Percentiles rank a stretch among this genome's conserved stretches.
phyloP scores from a whole-genome alignment of 169 alveolate species.

The Cryptosporidium felis region DNA sequence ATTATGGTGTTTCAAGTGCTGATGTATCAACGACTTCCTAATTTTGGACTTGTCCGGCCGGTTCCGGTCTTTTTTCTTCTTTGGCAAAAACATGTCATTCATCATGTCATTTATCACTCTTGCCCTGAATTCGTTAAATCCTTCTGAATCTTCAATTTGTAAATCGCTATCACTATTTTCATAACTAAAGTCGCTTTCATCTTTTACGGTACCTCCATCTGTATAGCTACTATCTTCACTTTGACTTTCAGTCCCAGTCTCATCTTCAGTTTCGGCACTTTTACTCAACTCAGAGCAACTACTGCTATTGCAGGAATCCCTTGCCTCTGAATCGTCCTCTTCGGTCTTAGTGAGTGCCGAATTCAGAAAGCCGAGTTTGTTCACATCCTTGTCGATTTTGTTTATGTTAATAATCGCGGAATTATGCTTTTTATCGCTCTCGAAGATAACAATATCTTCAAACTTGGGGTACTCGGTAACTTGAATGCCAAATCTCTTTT shows the following conservation, averaged over 20 bases:
- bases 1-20: constrained; percentile 29
- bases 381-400: constrained; percentile 79
- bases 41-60: background rate
- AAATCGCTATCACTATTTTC: background rate
- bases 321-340: constrained; percentile 36
- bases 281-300: background rate
- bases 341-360: constrained; percentile 53
- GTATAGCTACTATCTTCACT: background rate
- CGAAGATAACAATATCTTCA: constrained; percentile 58
- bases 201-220: constrained; percentile 3
- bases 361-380: constrained; percentile 78
- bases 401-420: constrained; percentile 77
- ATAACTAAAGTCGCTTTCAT: background rate
- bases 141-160: background rate
- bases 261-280: constrained; percentile 49
- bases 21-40: constrained; percentile 4
- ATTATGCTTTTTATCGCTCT: constrained; percentile 38
- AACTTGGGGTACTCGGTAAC: constrained; percentile 89
- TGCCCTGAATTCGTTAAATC: background rate
- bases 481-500: constrained; percentile 88
- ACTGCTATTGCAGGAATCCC: background rate
- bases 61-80: background rate
- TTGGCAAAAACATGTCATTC: constrained; percentile 29
- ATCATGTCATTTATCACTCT: background rate
- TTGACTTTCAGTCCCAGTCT: background rate